phyloP scores from a whole-genome alignment of 139 green algal species.

The Chlamydomonas asymmetrica region DNA sequence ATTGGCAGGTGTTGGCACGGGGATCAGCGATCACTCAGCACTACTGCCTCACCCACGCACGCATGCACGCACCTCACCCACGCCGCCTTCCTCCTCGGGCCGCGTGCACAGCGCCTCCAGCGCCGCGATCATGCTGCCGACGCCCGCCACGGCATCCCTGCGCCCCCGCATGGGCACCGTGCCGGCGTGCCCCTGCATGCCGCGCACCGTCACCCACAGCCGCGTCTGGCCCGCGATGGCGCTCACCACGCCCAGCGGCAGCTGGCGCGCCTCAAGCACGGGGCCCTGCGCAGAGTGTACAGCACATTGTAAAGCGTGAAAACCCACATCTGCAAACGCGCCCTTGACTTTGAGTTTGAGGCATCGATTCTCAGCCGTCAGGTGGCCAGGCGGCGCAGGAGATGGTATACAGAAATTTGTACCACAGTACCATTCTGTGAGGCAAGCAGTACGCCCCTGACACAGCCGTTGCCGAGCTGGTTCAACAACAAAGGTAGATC shows the following conservation, averaged over 20 bases:
- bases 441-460: too few species aligned
- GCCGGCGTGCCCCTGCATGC: slow-evolving; percentile 84
- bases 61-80: neutral
- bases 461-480: too few species aligned
- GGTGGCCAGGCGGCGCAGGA: too few species aligned
- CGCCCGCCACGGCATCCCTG: slow-evolving; percentile 73
- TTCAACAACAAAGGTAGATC: too few species aligned
- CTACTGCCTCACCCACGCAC: neutral
- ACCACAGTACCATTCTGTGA: too few species aligned
- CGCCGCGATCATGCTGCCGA: slow-evolving; percentile 61
- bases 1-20: too few species aligned
- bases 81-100: neutral
- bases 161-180: slow-evolving; percentile 89
- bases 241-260: slow-evolving; percentile 75
- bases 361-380: too few species aligned
- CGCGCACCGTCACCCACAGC: slow-evolving; percentile 61
- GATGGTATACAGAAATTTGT: too few species aligned
- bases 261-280: slow-evolving; percentile 65
- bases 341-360: too few species aligned
- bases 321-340: too few species aligned
- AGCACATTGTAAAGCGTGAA: neutral
- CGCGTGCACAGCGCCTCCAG: slow-evolving; percentile 70
- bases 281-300: slow-evolving; percentile 56
- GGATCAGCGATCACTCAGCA: neutral
- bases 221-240: slow-evolving; percentile 88